Evolutionary conservation across 345 rosid species (phyloP).

Genomic region (Populus pruinosa): DNA sequence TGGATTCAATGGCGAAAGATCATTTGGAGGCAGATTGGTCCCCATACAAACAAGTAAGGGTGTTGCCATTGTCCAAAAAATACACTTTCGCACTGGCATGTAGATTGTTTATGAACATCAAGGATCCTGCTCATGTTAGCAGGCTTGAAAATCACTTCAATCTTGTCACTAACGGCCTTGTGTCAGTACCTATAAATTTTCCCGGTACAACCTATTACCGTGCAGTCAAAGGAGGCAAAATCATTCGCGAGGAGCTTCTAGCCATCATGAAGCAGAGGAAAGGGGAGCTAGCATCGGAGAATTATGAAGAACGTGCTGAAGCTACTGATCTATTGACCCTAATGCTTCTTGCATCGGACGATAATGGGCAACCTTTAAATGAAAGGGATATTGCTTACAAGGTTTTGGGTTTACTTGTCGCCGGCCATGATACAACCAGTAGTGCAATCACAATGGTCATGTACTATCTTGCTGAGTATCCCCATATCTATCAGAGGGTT

Average conservation of each 20-base stretch:
- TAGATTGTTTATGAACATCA: slow-evolving; percentile 2
- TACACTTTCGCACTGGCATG: slow-evolving; percentile 11
- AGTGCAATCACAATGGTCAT: background rate
- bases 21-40: slow-evolving; percentile 12
- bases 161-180: background rate
- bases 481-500: background rate
- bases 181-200: slow-evolving; percentile 6
- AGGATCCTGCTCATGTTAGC: background rate
- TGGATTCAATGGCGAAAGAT: slow-evolving; percentile 10
- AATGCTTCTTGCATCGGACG: background rate
- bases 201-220: slow-evolving; percentile 13
- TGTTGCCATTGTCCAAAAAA: slow-evolving; percentile 5
- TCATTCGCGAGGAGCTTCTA: background rate
- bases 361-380: background rate
- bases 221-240: background rate
- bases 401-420: background rate
- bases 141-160: background rate
- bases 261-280: background rate
- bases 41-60: background rate
- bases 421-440: slow-evolving; percentile 2
- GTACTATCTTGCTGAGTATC: background rate
- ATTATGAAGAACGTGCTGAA: too few species aligned
- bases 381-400: background rate
- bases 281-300: background rate
- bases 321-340: background rate